These are phyloP conservation scores for Ophioceras dolichostomum DNA, from an alignment of 2,329 filamentous ascomycete species.

Conservation along the genomic window DNA sequence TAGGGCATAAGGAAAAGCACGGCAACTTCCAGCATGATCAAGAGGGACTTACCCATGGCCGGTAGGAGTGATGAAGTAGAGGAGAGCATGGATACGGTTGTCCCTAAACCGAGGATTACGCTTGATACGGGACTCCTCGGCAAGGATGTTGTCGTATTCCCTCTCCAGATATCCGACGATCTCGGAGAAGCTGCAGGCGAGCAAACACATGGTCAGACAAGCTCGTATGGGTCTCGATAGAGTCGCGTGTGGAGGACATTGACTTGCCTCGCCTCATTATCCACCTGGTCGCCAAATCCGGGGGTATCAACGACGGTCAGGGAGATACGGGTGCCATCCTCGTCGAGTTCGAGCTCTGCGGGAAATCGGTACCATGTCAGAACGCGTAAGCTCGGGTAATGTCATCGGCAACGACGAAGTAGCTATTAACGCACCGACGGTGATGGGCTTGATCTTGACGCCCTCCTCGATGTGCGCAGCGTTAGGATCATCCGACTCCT, in stretches of 20 bases:
- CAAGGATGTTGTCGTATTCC: slow-evolving; percentile 98
- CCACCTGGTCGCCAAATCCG: slow-evolving; percentile 96
- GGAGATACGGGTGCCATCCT: slow-evolving; percentile 96
- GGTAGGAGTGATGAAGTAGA: slow-evolving; percentile 99
- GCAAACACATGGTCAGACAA: too few species aligned
- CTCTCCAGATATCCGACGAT: slow-evolving; percentile 97
- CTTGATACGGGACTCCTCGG: slow-evolving; percentile 99
- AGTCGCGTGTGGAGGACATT: too few species aligned
- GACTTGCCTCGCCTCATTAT: slow-evolving; percentile 88
- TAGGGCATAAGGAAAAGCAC: too few species aligned
- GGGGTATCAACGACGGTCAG: slow-evolving; percentile 98
- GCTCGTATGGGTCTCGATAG: background rate
- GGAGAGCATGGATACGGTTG: slow-evolving; percentile 94
- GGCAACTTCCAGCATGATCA: background rate
- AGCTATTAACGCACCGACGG: slow-evolving; percentile 67
- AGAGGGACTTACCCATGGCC: slow-evolving; percentile 74
- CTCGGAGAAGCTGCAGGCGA: slow-evolving; percentile 66
- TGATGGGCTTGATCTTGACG: slow-evolving; percentile 97
- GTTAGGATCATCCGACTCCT: slow-evolving; percentile 83
- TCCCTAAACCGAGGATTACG: slow-evolving; percentile 99
- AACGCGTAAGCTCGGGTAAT: too few species aligned
- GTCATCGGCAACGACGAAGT: too few species aligned
- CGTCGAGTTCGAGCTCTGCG: slow-evolving; percentile 83
- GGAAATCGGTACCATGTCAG: slow-evolving; percentile 16
- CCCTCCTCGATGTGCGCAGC: slow-evolving; percentile 90